These are phyloP conservation scores for Phoma sp. DNA, from an alignment of 2,329 filamentous ascomycete genomes.

Conservation along the genomic window DNA sequence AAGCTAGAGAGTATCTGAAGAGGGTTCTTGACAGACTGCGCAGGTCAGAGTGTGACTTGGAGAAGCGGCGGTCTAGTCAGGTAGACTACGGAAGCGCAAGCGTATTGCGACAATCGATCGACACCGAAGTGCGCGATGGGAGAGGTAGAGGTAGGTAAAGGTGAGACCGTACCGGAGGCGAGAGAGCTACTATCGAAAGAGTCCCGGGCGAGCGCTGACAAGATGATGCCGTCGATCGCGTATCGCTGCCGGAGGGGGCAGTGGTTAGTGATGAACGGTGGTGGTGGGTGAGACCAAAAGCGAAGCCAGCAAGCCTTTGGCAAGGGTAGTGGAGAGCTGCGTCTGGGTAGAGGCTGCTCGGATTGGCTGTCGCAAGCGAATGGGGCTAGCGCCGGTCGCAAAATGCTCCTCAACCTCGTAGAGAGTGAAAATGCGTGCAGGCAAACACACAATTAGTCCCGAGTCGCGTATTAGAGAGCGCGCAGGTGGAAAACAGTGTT, in stretches of 20 bases:
- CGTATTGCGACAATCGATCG: conserved; percentile 41
- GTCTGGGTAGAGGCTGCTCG: conserved; percentile 36
- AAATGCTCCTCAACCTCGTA: conserved; percentile 30
- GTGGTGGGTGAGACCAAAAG: conserved; percentile 45
- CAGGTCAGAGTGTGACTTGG: conserved; percentile 41
- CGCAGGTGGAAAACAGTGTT: conserved; percentile 35
- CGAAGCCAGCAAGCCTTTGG: conserved; percentile 53
- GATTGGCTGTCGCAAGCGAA: conserved; percentile 35
- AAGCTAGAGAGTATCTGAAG: conserved; percentile 36
- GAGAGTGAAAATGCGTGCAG: conserved; percentile 41
- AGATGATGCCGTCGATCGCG: conserved; percentile 34
- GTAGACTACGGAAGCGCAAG: conserved; percentile 41
- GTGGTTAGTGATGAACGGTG: conserved; percentile 29
- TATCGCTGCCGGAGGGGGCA: conserved; percentile 32
- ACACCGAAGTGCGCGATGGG: conserved; percentile 26
- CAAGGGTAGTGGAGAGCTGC: conserved; percentile 29
- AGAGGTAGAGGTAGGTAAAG: conserved; percentile 29
- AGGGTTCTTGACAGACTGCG: conserved; percentile 43
- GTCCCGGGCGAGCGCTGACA: conserved; percentile 73
- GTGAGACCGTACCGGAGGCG: conserved; percentile 61
- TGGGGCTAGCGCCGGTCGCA: conserved; percentile 41
- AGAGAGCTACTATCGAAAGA: conserved; percentile 99
- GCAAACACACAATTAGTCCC: conserved; percentile 29
- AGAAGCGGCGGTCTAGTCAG: conserved; percentile 36
- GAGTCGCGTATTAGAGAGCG: conserved; percentile 39